phyloP scores from a whole-genome alignment of 163 green algal genomes.

The Prototheca wickerhamii region DNA sequence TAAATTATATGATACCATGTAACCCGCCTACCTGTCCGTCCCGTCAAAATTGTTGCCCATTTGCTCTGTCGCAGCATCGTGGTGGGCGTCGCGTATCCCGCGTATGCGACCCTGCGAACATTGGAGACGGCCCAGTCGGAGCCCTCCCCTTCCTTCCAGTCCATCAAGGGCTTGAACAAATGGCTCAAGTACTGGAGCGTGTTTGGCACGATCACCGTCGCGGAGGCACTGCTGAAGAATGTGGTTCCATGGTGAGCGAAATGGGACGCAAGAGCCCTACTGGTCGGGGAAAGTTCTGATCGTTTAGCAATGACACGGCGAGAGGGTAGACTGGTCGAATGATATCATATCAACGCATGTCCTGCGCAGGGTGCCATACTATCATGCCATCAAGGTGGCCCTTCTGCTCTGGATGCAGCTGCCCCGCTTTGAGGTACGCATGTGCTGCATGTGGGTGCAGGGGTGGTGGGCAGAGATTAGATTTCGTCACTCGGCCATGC shows the following conservation, averaged over 20 bases:
- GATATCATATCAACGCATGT: too few relatives aligned
- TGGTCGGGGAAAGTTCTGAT: too few relatives aligned
- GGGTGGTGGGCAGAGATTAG: background rate
- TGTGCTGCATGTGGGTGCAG: background rate
- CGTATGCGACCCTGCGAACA: constrained; percentile 19
- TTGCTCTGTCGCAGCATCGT: constrained; percentile 14
- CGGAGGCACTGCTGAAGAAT: constrained; percentile 13
- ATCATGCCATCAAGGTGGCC: constrained; percentile 25
- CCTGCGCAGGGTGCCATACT: constrained; percentile 30
- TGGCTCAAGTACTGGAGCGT: constrained; percentile 29
- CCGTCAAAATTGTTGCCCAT: background rate
- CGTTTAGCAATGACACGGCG: too few relatives aligned
- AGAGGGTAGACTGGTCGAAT: background rate
- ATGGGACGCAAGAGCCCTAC: too few relatives aligned
- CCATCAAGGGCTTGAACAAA: background rate
- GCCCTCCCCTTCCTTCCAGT: background rate
- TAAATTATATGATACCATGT: background rate
- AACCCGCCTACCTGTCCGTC: too few relatives aligned
- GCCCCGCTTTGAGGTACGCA: constrained; percentile 13
- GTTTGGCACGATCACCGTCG: constrained; percentile 11
- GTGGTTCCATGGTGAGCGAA: constrained; percentile 14
- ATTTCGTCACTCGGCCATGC: background rate
- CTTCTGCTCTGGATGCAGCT: constrained; percentile 40
- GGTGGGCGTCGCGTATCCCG: constrained; percentile 25
- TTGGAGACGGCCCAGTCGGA: background rate